phyloP scores from a whole-genome alignment of 2,329 filamentous ascomycete genomes.

The Ophiocordyceps robertsii region DNA sequence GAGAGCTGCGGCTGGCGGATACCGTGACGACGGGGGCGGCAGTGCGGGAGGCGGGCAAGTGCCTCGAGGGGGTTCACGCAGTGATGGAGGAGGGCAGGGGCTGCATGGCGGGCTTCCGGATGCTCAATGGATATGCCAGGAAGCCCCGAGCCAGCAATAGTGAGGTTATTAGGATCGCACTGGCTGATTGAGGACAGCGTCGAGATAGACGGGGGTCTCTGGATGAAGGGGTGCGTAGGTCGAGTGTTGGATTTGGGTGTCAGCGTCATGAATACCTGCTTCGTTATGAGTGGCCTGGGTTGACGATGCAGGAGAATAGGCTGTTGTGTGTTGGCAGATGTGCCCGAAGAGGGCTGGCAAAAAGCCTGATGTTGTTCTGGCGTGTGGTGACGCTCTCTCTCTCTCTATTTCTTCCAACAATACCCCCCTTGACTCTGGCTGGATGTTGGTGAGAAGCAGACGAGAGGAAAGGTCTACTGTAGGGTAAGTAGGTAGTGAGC shows the following conservation, averaged over 20 bases:
- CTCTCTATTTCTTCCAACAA: neutral
- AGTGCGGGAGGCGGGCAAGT: slow-evolving; percentile 42
- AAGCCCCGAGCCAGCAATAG: slow-evolving; percentile 35
- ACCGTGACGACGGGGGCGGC: slow-evolving; percentile 36
- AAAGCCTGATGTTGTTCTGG: no score
- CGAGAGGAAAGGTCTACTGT: no score
- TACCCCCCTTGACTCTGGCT: no score
- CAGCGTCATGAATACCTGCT: no score
- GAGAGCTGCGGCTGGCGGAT: slow-evolving; percentile 45
- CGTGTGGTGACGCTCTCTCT: no score
- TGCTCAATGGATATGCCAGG: slow-evolving; percentile 49
- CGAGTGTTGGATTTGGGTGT: neutral
- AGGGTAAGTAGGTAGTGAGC: neutral
- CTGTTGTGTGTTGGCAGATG: no score
- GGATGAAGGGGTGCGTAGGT: neutral
- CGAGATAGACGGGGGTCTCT: neutral
- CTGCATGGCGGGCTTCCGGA: slow-evolving; percentile 45
- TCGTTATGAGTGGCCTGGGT: no score
- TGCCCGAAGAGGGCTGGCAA: no score
- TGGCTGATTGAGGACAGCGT: slow-evolving; percentile 9
- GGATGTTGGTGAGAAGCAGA: no score
- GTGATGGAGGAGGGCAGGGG: slow-evolving; percentile 50
- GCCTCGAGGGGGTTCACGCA: slow-evolving; percentile 44
- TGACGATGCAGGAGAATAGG: no score
- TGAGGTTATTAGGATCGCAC: slow-evolving; percentile 24